A percentile compares a stretch with the other conserved stretches of the same genome.
Conservation (phyloP, 768 basidiomycete genomes). For the Pilatotrama ljubarskyi region DNA sequence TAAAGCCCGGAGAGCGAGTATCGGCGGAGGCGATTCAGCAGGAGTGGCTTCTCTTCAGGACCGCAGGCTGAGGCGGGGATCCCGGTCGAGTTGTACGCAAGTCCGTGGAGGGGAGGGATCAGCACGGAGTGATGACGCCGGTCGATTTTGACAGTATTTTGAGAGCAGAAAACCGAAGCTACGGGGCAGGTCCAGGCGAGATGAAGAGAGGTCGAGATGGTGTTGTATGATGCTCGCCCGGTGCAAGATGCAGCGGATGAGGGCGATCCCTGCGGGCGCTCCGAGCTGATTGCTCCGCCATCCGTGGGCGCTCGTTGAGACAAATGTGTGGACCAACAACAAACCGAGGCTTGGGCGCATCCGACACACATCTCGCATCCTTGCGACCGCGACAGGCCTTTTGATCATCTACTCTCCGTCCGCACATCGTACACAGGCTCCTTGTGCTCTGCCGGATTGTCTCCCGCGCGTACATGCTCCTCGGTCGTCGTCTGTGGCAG, state of each 20-base stretch:
- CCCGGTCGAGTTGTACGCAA: background rate
- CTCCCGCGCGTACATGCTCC: slow-evolving; percentile 2
- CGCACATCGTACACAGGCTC: background rate
- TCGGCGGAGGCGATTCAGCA: slow-evolving; percentile 9
- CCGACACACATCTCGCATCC: background rate
- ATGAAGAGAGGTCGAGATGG: background rate
- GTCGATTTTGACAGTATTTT: background rate
- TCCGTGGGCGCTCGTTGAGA: background rate
- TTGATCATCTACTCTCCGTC: background rate
- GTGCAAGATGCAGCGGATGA: background rate
- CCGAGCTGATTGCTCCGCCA: background rate
- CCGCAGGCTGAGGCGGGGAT: background rate
- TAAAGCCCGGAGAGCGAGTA: background rate
- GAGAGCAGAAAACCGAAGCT: background rate
- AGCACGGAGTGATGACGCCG: background rate
- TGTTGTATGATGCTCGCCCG: too few species aligned
- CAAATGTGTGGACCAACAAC: background rate
- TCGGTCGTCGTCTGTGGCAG: slow-evolving; percentile 5
- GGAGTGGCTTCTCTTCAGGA: background rate
- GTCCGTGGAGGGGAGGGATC: background rate
- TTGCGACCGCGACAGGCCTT: background rate
- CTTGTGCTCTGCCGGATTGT: background rate
- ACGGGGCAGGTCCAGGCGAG: background rate
- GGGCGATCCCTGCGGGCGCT: background rate
- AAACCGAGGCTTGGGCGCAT: background rate